Evolutionary conservation across 257 asterid species (phyloP).

Genomic region (Cordia subcordata): DNA sequence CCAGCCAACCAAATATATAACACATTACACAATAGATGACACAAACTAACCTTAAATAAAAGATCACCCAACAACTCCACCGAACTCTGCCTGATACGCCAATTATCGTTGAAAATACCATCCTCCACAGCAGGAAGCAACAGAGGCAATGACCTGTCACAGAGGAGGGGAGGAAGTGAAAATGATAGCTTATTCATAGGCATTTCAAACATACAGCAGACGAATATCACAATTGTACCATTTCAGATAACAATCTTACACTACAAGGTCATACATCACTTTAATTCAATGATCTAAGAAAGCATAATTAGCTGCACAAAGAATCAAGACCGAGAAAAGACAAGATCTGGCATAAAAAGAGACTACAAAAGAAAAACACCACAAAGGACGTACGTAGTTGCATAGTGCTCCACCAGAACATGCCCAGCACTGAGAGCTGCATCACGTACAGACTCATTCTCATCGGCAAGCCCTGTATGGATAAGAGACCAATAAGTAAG

Average conservation of each 20-base stretch:
- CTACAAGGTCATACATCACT: not conserved
- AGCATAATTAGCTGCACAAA: not conserved
- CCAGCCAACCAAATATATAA: slow-evolving; percentile 12
- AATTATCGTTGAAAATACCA: slow-evolving; percentile 94
- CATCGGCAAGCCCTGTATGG: slow-evolving; percentile 91
- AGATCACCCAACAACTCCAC: slow-evolving; percentile 97
- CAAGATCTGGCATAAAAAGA: not conserved
- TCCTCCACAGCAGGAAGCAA: slow-evolving; percentile 99
- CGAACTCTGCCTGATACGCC: slow-evolving; percentile 99
- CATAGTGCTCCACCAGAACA: slow-evolving; percentile 97
- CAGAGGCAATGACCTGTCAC: slow-evolving; percentile 79
- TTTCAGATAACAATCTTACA: too few relatives aligned
- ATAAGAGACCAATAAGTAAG: slow-evolving; percentile 14
- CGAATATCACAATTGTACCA: too few relatives aligned
- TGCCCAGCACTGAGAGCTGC: slow-evolving; percentile 99
- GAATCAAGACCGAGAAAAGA: not conserved
- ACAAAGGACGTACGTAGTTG: slow-evolving; percentile 65
- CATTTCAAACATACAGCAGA: not conserved
- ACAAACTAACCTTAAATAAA: slow-evolving; percentile 68
- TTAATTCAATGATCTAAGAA: not conserved
- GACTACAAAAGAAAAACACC: not conserved
- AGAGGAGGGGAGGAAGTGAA: not conserved
- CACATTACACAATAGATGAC: slow-evolving; percentile 6
- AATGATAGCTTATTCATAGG: slow-evolving; percentile 1
- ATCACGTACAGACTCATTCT: slow-evolving; percentile 98